A percentile compares a stretch with the other conserved stretches of the same genome.
These are phyloP conservation scores for Fusarium duplospermum DNA, from an alignment of 2,329 filamentous ascomycete species.

Conservation along the genomic window DNA sequence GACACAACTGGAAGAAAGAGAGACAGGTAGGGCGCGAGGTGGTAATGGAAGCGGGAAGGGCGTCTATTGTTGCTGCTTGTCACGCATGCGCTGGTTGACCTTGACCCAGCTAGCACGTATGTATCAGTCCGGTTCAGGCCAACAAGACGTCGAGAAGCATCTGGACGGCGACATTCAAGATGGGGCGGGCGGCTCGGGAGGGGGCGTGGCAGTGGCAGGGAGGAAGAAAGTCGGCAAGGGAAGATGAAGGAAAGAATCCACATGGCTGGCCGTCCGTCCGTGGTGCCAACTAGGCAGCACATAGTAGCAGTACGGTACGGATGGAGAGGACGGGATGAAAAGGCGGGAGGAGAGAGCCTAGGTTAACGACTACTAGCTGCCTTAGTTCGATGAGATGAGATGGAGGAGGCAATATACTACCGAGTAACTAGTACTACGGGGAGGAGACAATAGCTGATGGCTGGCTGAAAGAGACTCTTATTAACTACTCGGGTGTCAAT, in stretches of 20 bases:
- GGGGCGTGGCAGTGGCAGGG: background rate
- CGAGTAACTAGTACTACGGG: too few relatives aligned
- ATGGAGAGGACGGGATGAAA: background rate
- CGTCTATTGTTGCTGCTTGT: constrained; percentile 6
- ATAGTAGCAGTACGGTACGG: background rate
- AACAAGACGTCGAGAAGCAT: background rate
- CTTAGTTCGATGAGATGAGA: background rate
- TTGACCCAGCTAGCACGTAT: background rate
- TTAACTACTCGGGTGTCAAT: background rate
- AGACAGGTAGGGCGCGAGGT: background rate
- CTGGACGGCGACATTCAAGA: background rate
- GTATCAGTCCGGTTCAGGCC: background rate
- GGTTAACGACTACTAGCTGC: background rate
- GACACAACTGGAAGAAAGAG: too few relatives aligned
- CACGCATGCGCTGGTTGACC: background rate
- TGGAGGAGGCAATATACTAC: background rate
- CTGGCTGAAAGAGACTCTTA: background rate
- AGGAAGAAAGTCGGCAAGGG: background rate
- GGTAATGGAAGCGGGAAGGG: constrained; percentile 25
- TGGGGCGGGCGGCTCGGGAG: background rate
- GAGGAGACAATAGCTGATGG: background rate
- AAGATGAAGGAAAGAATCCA: background rate
- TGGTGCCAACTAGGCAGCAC: background rate
- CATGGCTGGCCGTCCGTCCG: background rate
- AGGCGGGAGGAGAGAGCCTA: background rate